phyloP scores from a whole-genome alignment of 257 asterid species.

The Asclepias syriaca region DNA sequence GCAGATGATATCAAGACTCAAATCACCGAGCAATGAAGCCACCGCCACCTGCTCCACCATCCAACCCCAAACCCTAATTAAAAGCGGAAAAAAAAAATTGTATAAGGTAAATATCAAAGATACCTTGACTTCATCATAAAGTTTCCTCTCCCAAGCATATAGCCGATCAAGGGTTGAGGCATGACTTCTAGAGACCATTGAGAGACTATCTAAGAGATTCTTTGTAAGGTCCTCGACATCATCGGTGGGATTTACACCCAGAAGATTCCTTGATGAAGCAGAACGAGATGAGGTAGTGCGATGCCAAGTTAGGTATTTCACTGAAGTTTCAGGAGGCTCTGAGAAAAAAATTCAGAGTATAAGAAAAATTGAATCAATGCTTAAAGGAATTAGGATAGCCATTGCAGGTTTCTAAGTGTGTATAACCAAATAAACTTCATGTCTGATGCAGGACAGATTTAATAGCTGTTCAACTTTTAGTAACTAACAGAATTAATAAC shows the following conservation, averaged over 20 bases:
- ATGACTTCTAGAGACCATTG: conserved; percentile 92
- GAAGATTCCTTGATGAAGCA: conserved; percentile 74
- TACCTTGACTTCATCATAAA: conserved; percentile 97
- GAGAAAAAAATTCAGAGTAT: conserved; percentile 16
- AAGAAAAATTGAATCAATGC: conserved; percentile 7
- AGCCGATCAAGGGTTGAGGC: conserved; percentile 94
- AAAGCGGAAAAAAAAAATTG: not conserved
- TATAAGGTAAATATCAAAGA: conserved; percentile 4
- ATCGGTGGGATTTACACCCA: conserved; percentile 47
- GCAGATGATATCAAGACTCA: not conserved
- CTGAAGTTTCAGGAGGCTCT: conserved; percentile 74
- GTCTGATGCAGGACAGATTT: not conserved
- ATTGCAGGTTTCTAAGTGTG: conserved; percentile 2
- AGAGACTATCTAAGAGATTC: conserved; percentile 64
- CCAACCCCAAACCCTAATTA: not conserved
- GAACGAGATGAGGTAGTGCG: conserved; percentile 79
- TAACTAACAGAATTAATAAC: not conserved
- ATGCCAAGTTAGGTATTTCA: conserved; percentile 91
- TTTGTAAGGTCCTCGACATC: conserved; percentile 42
- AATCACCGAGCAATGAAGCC: not conserved
- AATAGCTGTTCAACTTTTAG: no score
- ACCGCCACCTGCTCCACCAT: not conserved
- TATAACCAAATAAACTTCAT: not conserved
- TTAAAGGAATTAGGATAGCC: not conserved
- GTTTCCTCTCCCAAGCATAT: conserved; percentile 97